These are phyloP conservation scores for Begonia peltatifolia DNA, from an alignment of 306 rosid genomes.

Conservation along the genomic window DNA sequence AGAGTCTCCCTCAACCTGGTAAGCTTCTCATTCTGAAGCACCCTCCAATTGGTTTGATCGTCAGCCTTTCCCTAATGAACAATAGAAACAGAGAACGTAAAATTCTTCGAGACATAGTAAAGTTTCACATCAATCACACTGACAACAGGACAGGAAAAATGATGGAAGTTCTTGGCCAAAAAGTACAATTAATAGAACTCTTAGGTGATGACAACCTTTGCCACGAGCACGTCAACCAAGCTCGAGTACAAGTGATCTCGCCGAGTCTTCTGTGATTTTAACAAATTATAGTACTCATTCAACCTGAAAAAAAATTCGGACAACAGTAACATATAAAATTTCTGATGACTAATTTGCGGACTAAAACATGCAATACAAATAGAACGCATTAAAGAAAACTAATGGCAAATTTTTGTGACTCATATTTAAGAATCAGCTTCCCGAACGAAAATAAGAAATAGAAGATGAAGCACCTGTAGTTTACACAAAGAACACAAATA, in stretches of 20 bases:
- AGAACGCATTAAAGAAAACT: not conserved
- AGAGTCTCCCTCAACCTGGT: slow-evolving; percentile 63
- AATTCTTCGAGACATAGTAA: not conserved
- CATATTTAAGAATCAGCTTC: not conserved
- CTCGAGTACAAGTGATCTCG: slow-evolving; percentile 59
- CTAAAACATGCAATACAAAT: not conserved
- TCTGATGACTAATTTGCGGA: not conserved
- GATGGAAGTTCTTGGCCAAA: not conserved
- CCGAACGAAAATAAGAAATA: not conserved
- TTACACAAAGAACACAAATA: slow-evolving; percentile 64
- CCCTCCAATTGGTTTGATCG: slow-evolving; percentile 74
- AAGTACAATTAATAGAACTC: slow-evolving; percentile 8
- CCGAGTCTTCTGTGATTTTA: slow-evolving; percentile 45
- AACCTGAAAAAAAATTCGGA: slow-evolving; percentile 28
- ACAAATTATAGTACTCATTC: slow-evolving; percentile 31
- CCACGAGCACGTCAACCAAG: slow-evolving; percentile 61
- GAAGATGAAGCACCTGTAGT: slow-evolving; percentile 41
- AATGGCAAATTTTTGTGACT: not conserved
- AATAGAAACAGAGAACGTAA: slow-evolving; percentile 6
- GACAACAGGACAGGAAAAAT: not conserved
- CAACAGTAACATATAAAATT: not conserved
- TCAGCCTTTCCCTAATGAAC: slow-evolving; percentile 70
- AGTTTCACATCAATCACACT: not conserved
- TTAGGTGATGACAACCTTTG: slow-evolving; percentile 33
- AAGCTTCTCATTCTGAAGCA: slow-evolving; percentile 73